Conservation (phyloP, 192 early-diverging fungal genomes). For the Spinellus fusiger region DNA sequence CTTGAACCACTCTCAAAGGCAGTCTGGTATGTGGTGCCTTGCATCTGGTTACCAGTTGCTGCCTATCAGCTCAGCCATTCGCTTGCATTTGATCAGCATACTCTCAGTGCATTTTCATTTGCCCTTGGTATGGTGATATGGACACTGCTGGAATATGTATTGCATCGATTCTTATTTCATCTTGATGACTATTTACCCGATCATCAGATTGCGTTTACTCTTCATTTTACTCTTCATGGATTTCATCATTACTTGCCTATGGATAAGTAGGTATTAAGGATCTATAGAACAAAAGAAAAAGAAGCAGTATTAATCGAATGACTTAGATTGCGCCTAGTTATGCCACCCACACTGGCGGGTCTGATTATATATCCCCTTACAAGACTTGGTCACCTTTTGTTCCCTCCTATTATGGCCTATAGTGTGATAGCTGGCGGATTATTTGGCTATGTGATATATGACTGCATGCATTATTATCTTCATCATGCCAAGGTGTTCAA, state of each 20-base stretch:
- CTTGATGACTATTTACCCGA: conserved; percentile 85
- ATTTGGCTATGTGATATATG: conserved; percentile 87
- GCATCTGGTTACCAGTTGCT: conserved; percentile 81
- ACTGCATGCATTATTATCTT: conserved; percentile 90
- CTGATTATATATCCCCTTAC: conserved; percentile 62
- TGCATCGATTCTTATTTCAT: conserved; percentile 94
- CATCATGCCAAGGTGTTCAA: conserved; percentile 81
- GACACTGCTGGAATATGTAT: conserved; percentile 84
- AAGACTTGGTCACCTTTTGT: conserved; percentile 43
- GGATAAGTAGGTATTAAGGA: conserved; percentile 72
- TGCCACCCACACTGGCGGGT: conserved; percentile 83
- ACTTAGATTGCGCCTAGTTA: conserved; percentile 82
- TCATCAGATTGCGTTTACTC: conserved; percentile 60
- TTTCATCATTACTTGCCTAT: conserved; percentile 96
- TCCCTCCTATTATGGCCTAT: conserved; percentile 58
- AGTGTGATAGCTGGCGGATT: conserved; percentile 70
- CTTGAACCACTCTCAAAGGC: conserved; percentile 86
- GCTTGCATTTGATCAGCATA: conserved; percentile 24
- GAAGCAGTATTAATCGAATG: too few relatives aligned
- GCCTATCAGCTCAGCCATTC: conserved; percentile 38
- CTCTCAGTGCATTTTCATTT: conserved; percentile 44
- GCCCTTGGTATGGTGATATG: conserved; percentile 69
- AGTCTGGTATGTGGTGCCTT: conserved; percentile 86
- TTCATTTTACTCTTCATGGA: conserved; percentile 91
- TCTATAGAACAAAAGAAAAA: too few relatives aligned